Base-by-base conservation (phyloP, 2,329 filamentous ascomycete species). In the Orbilia quercus region DNA sequence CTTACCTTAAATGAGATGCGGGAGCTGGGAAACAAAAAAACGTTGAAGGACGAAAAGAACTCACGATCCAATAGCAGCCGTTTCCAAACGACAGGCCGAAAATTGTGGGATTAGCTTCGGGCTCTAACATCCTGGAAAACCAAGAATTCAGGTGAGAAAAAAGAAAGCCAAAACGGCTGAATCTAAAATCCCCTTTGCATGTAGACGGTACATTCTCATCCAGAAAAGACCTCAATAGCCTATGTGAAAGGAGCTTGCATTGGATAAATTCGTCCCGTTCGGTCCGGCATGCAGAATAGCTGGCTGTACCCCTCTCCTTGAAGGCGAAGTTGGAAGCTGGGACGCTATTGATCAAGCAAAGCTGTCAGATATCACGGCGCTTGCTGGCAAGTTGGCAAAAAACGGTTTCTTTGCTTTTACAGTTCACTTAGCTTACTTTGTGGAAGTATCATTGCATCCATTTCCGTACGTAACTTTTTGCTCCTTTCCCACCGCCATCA, bases 1-100 rank as follows among this genome's bases (percentile, higher is more conserved):
- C 69, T 73, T 73, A 73, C 69, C 69, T 73, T 73, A 73, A 73
- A 73, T 73, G 69, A 73, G 60, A 73, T 66, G 59, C 40, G 69
- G 69, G 59, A 25, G 47, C 50, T 59, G 44, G 34, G 47, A 63
- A 48, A 31, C 28, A n/a, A 54, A 20, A 58, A 45, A 58, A 45
- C 40, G 44, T 63, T 58, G 36, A 57, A 25, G 20, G 31, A 44
- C 42, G 16, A 45, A 45, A 38, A 50, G 28, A 38, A 48, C 25
- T 40, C 48, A 51, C 28, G 28, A 18, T 36, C 57, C 58, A 60
- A 57, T 57, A 31, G 36, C 57, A 20, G 57, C 51, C 53, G 23
- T 45, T 59, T 48, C 48, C 53, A 59, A 50, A 31, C 7, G 34
- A 22, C 44, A 42, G 36, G 50, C 50, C 50, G 44, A 50, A 25